Evolutionary conservation across 2,329 filamentous ascomycete species (phyloP).

Genomic region (Neoarthrinium moseri): DNA sequence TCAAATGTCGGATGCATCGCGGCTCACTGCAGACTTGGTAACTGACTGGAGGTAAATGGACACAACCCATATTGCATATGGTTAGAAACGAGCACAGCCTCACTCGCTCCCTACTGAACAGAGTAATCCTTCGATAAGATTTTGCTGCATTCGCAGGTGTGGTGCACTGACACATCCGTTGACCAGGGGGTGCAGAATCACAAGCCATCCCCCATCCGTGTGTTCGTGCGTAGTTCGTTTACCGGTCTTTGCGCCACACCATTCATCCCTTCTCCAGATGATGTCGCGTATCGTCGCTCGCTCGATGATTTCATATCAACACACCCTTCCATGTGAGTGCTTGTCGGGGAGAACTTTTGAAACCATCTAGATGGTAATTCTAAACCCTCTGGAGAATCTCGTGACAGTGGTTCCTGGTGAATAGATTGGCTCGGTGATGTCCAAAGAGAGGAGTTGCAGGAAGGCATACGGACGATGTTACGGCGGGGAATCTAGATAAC

Average conservation of each 20-base stretch:
- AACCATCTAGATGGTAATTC: neutral
- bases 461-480: constrained; percentile 15
- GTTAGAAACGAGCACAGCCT: constrained; percentile 3
- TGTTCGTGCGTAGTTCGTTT: constrained; percentile 5
- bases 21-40: too few species aligned
- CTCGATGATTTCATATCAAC: constrained; percentile 8
- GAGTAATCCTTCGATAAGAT: too few species aligned
- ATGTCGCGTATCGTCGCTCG: too few species aligned
- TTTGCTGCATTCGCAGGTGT: constrained; percentile 1
- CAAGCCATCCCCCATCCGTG: neutral
- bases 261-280: constrained; percentile 3
- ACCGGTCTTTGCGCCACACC: constrained; percentile 4
- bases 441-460: constrained; percentile 32
- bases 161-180: constrained; percentile 2
- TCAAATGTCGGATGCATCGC: too few species aligned
- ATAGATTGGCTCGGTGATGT: constrained; percentile 17
- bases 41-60: too few species aligned
- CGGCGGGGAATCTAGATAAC: constrained; percentile 24
- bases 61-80: too few species aligned
- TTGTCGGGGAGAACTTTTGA: neutral
- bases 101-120: too few species aligned
- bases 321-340: neutral
- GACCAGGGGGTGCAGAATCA: neutral
- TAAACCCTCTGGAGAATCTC: constrained; percentile 6
- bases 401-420: constrained; percentile 13